Evolutionary conservation across 345 rosid species (phyloP), one percentile per base, ranked within the genome.

Genomic region (Moricandia moricandioides): DNA sequence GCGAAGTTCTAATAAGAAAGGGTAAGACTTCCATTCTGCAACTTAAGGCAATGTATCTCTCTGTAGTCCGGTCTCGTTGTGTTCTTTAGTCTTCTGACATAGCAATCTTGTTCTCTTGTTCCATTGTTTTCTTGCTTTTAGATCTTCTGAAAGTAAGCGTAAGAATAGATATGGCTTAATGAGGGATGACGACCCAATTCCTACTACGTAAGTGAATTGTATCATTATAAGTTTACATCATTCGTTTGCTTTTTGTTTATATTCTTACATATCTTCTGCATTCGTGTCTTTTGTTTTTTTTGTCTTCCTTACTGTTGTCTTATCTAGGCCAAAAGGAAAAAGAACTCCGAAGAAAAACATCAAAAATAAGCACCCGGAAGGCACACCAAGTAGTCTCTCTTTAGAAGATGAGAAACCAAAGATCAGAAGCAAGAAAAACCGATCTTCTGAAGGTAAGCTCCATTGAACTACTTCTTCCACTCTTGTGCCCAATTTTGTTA

Each of bases 281-380:
- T 45, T 58, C 54, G 17, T 65, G 68, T 65, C 29, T 45, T 64
- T 62, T 58, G 13, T n/a, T 74, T 58, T n/a, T n/a, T n/a, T n/a
- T n/a, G n/a, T 67, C n/a, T 7, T 31, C 62, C 7, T 6, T 45
- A 47, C 63, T 57, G 24, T 55, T 62, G 51, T 67, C 37, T 18
- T 60, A 73, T 65, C 63, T 65, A 95, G 98, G 70, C 83, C 80
- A 40, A 90, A 89, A 82, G 86, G 89, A 47, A 89, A 85, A 87
- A 86, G 97, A 86, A 95, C 94, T 60, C 96, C 97, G 21, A 92
- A 86, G 89, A 92, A 87, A 77, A 79, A 78, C 76, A 17, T 79
- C 13, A 89, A 79, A 79, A 82, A 16, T 17, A 37, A 54, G 54
- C 73, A 70, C n/a, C 58, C 63, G 59, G 80, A 80, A 79, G 16